Base-by-base conservation (phyloP, 2,329 filamentous ascomycete genomes). In the Aphanoascus verrucosus region DNA sequence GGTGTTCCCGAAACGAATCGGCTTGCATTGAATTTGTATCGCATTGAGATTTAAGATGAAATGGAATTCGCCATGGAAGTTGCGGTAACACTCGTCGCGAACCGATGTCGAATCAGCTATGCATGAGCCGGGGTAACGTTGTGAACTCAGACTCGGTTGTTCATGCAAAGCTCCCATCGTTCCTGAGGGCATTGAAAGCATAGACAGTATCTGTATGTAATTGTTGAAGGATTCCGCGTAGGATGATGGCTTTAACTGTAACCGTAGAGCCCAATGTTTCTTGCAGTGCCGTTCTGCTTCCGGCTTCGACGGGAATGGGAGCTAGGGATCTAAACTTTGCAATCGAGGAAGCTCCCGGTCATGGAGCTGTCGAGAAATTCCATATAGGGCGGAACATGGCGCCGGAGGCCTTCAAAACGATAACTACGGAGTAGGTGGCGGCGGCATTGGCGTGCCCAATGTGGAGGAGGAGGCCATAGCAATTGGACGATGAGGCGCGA, bases 391-490 rank as follows among this genome's bases (percentile, higher is more conserved):
- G 23, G 23, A 28, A 7, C 3, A 3, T 28, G 23, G 23, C 7
- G 23, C 23, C 7, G 23, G 7, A 28, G 23, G 23, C 23, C 23
- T 28, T 28, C 23, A 28, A 7, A 3, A 28, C 23, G 23, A 28
- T 7, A 28, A 28, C 23, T 15, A 37, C 23, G n/a, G n/a, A n/a
- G n/a, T n/a, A n/a, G n/a, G 34, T 48, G 45, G 45, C 23, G 23
- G 23, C 23, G 23, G 23, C 23, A 28, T 28, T 48, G 32, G 45
- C 45, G 45, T 48, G 45, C 45, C 45, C 45, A 48, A 48, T 32
- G 37, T 19, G 44, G 32, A 37, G 15, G 31, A 31, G 12, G n/a
- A 31, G n/a, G n/a, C 11, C 28, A 35, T 34, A n/a, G 31, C 5
- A 19, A 47, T 15, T 19, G 20, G 14, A 45, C 14, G 14, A 32